A percentile compares a stretch with the other conserved stretches of the same genome.
Conservation (phyloP, 345 rosid genomes). For the Moricandia moricandioides region DNA sequence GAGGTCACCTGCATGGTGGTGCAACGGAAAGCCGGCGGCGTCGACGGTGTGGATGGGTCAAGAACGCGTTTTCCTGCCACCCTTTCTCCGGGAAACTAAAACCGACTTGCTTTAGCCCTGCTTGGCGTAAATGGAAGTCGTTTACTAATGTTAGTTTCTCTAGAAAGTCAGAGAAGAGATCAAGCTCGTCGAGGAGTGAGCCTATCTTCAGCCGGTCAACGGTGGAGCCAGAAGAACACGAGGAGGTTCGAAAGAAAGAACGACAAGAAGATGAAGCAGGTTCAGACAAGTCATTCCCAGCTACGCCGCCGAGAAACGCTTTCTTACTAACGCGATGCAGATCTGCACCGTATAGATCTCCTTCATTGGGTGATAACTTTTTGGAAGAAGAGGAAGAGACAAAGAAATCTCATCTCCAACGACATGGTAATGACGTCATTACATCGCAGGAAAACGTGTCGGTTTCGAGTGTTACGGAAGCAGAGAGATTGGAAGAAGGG, state of each 20-base stretch:
- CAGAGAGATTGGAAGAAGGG: no score
- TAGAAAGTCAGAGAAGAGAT: slow-evolving; percentile 36
- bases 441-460: slow-evolving; percentile 36
- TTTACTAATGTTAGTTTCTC: slow-evolving; percentile 36
- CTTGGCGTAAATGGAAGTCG: slow-evolving; percentile 54
- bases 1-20: not conserved
- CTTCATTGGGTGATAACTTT: not conserved
- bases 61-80: slow-evolving; percentile 38
- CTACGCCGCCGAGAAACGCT: slow-evolving; percentile 76
- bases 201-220: slow-evolving; percentile 34
- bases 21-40: slow-evolving; percentile 9
- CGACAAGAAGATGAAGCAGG: slow-evolving; percentile 18
- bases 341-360: slow-evolving; percentile 38
- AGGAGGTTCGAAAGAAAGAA: not conserved
- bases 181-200: slow-evolving; percentile 35
- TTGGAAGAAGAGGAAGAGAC: slow-evolving; percentile 3
- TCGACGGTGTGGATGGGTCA: slow-evolving; percentile 53
- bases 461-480: slow-evolving; percentile 29
- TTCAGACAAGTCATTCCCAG: slow-evolving; percentile 29
- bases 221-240: slow-evolving; percentile 29
- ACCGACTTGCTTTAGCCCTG: slow-evolving; percentile 39
- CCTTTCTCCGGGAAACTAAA: slow-evolving; percentile 29
- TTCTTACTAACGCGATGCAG: slow-evolving; percentile 70
- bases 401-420: slow-evolving; percentile 17
- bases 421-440: slow-evolving; percentile 22